These are phyloP conservation scores for Vanrija humicola DNA, from an alignment of 1,284 basidiomycete genomes.

Conservation along the genomic window DNA sequence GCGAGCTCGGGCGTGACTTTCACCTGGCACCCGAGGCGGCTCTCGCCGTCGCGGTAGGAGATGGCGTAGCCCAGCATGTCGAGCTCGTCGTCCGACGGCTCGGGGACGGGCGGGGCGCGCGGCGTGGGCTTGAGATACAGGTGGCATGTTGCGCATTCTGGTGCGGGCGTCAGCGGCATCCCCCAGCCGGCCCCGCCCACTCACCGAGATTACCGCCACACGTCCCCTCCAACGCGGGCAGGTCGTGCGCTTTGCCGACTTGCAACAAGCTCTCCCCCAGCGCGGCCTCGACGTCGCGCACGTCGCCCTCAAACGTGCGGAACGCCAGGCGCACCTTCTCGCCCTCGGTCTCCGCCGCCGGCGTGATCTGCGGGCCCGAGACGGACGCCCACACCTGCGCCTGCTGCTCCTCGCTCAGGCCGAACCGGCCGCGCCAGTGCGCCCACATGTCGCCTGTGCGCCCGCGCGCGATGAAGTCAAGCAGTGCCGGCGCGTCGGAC, in stretches of 20 bases:
- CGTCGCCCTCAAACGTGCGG: slow-evolving; percentile 35
- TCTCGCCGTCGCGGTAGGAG: slow-evolving; percentile 34
- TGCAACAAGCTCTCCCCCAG: slow-evolving; percentile 42
- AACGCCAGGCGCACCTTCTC: slow-evolving; percentile 27
- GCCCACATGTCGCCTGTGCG: slow-evolving; percentile 21
- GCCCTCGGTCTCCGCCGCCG: background rate
- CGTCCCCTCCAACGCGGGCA: slow-evolving; percentile 47
- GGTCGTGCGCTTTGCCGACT: slow-evolving; percentile 36
- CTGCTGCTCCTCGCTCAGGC: slow-evolving; percentile 63
- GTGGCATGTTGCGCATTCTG: slow-evolving; percentile 51
- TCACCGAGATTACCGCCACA: slow-evolving; percentile 48
- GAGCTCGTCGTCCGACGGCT: slow-evolving; percentile 42
- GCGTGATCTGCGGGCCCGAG: background rate
- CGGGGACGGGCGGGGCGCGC: slow-evolving; percentile 25
- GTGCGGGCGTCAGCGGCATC: background rate
- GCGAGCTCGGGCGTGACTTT: slow-evolving; percentile 38
- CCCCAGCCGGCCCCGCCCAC: too few relatives aligned
- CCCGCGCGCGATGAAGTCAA: slow-evolving; percentile 52
- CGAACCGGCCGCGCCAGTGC: slow-evolving; percentile 71
- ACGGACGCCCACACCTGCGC: slow-evolving; percentile 22
- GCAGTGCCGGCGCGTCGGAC: slow-evolving; percentile 56
- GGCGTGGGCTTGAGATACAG: slow-evolving; percentile 33
- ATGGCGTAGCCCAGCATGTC: slow-evolving; percentile 49
- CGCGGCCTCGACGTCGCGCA: slow-evolving; percentile 22
- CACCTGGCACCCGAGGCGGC: slow-evolving; percentile 48